Conservation (phyloP, 192 early-diverging fungal species). For the Ambispora gerdemannii region DNA sequence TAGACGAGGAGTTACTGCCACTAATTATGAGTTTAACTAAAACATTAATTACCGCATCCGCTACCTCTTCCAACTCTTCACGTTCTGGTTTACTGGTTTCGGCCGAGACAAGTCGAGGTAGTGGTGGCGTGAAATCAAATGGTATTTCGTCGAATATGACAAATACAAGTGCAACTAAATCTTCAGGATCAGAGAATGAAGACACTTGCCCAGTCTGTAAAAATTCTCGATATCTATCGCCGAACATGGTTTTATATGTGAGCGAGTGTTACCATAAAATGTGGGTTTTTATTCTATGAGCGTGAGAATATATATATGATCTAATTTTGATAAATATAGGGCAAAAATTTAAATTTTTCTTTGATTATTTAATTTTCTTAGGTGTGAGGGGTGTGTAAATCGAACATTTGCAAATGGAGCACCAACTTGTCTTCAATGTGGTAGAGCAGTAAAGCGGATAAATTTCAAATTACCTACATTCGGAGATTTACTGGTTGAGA, state of each 20-base stretch:
- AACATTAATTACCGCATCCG: no score
- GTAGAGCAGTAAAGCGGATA: slow-evolving; percentile 71
- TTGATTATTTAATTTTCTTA: slow-evolving; percentile 60
- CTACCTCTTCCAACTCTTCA: background rate
- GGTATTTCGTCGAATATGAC: background rate
- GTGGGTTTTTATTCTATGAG: slow-evolving; percentile 42
- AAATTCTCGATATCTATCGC: slow-evolving; percentile 81
- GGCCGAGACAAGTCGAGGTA: background rate
- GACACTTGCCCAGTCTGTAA: slow-evolving; percentile 77
- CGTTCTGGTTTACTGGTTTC: background rate
- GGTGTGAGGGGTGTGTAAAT: slow-evolving; percentile 90
- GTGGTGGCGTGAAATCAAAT: background rate
- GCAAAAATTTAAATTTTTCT: slow-evolving; percentile 1
- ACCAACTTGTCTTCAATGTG: slow-evolving; percentile 89
- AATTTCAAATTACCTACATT: slow-evolving; percentile 88
- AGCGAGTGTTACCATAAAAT: slow-evolving; percentile 95
- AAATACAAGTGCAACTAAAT: background rate
- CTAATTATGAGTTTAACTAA: no score
- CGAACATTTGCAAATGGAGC: slow-evolving; percentile 80
- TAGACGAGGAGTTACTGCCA: no score
- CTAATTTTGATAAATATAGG: background rate
- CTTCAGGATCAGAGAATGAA: no score
- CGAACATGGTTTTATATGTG: slow-evolving; percentile 83
- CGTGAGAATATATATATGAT: background rate
- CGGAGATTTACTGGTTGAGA: slow-evolving; percentile 92